Evolutionary conservation across 140 eudicot species (phyloP).

Genomic region (Erigeron philadelphicus): DNA sequence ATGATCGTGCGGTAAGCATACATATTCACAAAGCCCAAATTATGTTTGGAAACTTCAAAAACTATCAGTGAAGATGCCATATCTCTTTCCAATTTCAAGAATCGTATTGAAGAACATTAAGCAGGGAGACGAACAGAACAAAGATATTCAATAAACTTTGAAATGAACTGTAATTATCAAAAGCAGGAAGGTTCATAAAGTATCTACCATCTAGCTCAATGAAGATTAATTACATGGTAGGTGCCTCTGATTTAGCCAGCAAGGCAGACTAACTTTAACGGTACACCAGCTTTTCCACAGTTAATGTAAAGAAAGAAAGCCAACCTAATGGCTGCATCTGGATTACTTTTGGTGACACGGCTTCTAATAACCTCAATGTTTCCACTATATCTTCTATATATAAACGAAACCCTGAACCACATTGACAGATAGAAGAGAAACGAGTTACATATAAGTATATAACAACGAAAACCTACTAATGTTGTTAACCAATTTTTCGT

Average conservation of each 20-base stretch:
- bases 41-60: conserved; percentile 74
- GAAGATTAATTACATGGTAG: neutral
- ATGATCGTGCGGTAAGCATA: conserved; percentile 77
- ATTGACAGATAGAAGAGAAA: conserved; percentile 8
- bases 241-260: neutral
- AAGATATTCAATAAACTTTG: conserved; percentile 5
- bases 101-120: conserved; percentile 30
- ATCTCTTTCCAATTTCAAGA: conserved; percentile 84
- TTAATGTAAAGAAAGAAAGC: neutral
- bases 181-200: conserved; percentile 2
- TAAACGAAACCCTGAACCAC: conserved; percentile 52
- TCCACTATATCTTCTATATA: conserved; percentile 42
- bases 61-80: conserved; percentile 61
- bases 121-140: neutral
- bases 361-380: conserved; percentile 56
- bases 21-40: conserved; percentile 61
- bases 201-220: neutral
- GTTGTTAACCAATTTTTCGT: neutral
- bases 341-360: conserved; percentile 50
- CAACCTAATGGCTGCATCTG: conserved; percentile 68
- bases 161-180: neutral
- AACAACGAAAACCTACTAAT: neutral
- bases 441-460: conserved; percentile 11
- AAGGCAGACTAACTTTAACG: neutral
- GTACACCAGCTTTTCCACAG: neutral